phyloP scores from a whole-genome alignment of 2,329 filamentous ascomycete species.

The Lachnellula suecica region DNA sequence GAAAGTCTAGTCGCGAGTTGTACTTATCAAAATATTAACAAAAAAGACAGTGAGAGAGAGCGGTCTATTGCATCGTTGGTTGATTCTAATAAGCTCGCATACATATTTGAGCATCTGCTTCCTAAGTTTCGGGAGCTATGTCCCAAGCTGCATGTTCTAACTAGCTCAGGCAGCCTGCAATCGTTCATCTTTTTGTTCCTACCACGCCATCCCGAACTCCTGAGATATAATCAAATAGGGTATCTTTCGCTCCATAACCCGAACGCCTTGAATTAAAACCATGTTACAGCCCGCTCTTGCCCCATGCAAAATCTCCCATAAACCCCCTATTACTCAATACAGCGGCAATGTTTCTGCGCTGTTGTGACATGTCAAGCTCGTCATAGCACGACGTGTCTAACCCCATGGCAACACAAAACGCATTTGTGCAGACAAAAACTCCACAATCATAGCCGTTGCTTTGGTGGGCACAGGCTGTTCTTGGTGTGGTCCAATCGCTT shows the following conservation, averaged over 20 bases:
- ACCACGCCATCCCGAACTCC: neutral
- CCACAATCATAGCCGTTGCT: conserved; percentile 73
- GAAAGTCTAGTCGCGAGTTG: too few species aligned
- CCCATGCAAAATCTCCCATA: conserved; percentile 51
- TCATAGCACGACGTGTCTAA: conserved; percentile 44
- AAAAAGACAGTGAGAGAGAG: too few species aligned
- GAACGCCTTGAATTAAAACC: conserved; percentile 17
- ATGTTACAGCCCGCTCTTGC: conserved; percentile 16
- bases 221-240: conserved; percentile 20
- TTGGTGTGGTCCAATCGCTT: conserved; percentile 58
- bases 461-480: conserved; percentile 55
- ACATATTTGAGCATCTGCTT: too few species aligned
- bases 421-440: conserved; percentile 75
- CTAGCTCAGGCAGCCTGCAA: neutral
- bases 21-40: too few species aligned
- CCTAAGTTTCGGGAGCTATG: too few species aligned
- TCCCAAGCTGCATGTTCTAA: neutral
- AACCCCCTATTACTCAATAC: conserved; percentile 69
- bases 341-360: conserved; percentile 62
- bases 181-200: neutral
- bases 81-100: too few species aligned
- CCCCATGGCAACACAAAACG: conserved; percentile 53
- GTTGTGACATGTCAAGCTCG: conserved; percentile 54
- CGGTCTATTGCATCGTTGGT: too few species aligned
- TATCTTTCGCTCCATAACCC: conserved; percentile 21